phyloP scores from a whole-genome alignment of 805 yeast genomes.

The Huiozyma sinensis region DNA sequence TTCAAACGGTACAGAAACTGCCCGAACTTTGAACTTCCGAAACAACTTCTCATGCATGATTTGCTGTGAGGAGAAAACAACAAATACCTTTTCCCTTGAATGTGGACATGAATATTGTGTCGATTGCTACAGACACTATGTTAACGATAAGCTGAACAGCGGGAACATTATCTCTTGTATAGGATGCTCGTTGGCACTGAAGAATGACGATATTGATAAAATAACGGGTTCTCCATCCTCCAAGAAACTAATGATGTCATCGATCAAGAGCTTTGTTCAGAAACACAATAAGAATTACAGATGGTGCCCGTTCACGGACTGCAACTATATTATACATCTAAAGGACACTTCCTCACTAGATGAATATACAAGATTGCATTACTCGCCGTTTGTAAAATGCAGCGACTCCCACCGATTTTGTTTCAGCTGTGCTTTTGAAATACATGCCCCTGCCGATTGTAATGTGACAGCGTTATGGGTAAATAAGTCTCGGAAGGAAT shows the following conservation, averaged over 20 bases:
- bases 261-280: slow-evolving; percentile 42
- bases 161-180: slow-evolving; percentile 57
- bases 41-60: slow-evolving; percentile 43
- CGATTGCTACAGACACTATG: slow-evolving; percentile 55
- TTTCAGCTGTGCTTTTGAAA: slow-evolving; percentile 59
- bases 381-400: slow-evolving; percentile 63
- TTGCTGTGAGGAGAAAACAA: slow-evolving; percentile 53
- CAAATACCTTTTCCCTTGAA: slow-evolving; percentile 38
- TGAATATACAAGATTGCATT: slow-evolving; percentile 20
- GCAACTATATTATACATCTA: slow-evolving; percentile 46
- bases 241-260: slow-evolving; percentile 24
- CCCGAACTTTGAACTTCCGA: slow-evolving; percentile 9
- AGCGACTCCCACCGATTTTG: slow-evolving; percentile 62
- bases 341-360: slow-evolving; percentile 19
- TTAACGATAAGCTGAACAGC: slow-evolving; percentile 32
- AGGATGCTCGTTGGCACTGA: slow-evolving; percentile 36
- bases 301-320: slow-evolving; percentile 85
- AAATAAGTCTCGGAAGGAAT: slow-evolving; percentile 70
- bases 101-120: slow-evolving; percentile 69
- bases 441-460: slow-evolving; percentile 84
- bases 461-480: slow-evolving; percentile 59
- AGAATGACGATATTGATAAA: slow-evolving; percentile 32
- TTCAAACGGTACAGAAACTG: not conserved
- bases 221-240: slow-evolving; percentile 29
- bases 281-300: slow-evolving; percentile 38